These are phyloP conservation scores for Claviceps fusiformis DNA, from an alignment of 2,329 filamentous ascomycete species.

Conservation along the genomic window DNA sequence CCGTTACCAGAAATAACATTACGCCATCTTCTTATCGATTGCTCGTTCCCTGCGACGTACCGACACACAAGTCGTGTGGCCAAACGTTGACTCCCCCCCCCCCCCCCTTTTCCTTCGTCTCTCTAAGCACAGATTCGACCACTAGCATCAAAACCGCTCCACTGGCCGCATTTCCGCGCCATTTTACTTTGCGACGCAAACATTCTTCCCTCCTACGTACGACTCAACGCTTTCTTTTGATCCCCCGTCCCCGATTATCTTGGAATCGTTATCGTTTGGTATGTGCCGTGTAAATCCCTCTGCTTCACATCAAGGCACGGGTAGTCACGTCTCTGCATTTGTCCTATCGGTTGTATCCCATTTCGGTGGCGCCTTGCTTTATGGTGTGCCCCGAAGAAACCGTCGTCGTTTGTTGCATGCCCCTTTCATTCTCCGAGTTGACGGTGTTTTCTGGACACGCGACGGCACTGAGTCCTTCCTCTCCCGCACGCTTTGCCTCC, in stretches of 20 bases:
- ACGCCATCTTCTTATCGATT: neutral
- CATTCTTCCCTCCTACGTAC: neutral
- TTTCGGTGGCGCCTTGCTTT: neutral
- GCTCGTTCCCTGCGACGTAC: neutral
- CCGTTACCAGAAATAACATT: neutral
- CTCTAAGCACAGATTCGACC: neutral
- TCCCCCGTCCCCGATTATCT: neutral
- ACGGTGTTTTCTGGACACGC: neutral
- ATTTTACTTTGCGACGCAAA: slow-evolving; percentile 2
- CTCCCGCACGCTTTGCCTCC: neutral
- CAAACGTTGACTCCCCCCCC: too few relatives aligned
- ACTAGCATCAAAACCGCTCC: neutral
- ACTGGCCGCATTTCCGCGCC: neutral
- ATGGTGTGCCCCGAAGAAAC: neutral
- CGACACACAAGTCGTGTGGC: neutral
- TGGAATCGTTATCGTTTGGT: neutral
- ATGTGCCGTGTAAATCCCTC: neutral
- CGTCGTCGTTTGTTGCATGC: neutral
- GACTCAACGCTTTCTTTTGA: neutral
- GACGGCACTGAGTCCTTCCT: too few relatives aligned
- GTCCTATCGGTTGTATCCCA: neutral
- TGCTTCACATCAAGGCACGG: neutral
- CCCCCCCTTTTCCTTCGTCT: neutral
- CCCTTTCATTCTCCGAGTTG: neutral
- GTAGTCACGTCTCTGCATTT: neutral